Evolutionary conservation across 1,284 basidiomycete species (phyloP).

Genomic region (Ceratobasidium sp.): DNA sequence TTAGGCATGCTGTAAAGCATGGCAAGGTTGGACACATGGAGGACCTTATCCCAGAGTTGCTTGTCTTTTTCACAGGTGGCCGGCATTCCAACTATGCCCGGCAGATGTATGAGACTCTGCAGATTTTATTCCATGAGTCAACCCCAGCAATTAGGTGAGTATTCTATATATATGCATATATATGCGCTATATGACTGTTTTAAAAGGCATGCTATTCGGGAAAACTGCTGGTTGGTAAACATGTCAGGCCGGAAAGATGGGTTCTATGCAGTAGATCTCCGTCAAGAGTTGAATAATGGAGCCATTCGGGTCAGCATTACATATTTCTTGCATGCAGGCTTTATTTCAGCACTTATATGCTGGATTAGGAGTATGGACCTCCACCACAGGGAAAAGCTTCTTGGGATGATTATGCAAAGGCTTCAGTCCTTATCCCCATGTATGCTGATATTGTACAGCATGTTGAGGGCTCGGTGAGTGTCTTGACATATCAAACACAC

Average conservation of each 20-base stretch:
- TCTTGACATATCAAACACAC: background rate
- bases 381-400: background rate
- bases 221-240: background rate
- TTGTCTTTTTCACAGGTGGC: background rate
- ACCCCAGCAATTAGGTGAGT: background rate
- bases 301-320: background rate
- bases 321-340: too few relatives aligned
- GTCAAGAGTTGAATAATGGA: background rate
- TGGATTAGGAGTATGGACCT: background rate
- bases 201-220: background rate
- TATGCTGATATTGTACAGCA: background rate
- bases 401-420: background rate
- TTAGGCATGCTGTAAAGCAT: background rate
- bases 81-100: constrained; percentile 1
- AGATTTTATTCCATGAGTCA: background rate
- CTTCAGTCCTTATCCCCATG: background rate
- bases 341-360: too few relatives aligned
- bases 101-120: background rate
- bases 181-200: background rate
- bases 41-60: background rate
- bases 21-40: background rate
- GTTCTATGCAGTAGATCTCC: background rate
- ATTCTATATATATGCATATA: background rate
- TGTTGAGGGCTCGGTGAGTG: background rate
- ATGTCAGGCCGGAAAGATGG: background rate